A percentile compares a stretch with the other conserved stretches of the same genome.
phyloP scores from a whole-genome alignment of 352 stramenopile species.

The Phytophthora sp. region DNA sequence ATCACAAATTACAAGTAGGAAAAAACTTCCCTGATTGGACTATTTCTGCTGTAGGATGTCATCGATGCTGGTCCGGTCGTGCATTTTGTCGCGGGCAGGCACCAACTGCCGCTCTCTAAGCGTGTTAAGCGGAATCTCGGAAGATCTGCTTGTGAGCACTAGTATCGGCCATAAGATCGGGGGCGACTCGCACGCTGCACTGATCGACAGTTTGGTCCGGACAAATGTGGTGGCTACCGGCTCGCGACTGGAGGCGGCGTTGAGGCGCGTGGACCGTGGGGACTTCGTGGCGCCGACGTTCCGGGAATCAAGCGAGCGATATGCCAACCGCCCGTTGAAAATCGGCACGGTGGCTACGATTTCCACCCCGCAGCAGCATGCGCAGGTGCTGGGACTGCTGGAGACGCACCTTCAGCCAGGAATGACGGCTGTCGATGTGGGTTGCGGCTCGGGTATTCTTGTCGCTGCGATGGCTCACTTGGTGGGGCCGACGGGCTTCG shows the following conservation, averaged over 20 bases:
- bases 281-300: slow-evolving; percentile 57
- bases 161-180: slow-evolving; percentile 87
- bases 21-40: background rate
- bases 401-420: slow-evolving; percentile 71
- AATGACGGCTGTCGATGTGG: slow-evolving; percentile 70
- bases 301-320: slow-evolving; percentile 42
- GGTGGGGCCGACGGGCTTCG: slow-evolving; percentile 55
- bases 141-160: slow-evolving; percentile 83
- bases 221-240: slow-evolving; percentile 65
- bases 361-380: slow-evolving; percentile 87
- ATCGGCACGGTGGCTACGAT: slow-evolving; percentile 85
- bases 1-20: background rate
- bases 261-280: slow-evolving; percentile 70
- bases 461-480: slow-evolving; percentile 81
- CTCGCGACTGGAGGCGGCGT: slow-evolving; percentile 65
- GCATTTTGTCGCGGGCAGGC: slow-evolving; percentile 4
- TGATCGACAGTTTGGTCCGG: slow-evolving; percentile 83
- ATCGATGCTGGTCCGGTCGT: slow-evolving; percentile 9
- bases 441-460: slow-evolving; percentile 82
- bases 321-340: slow-evolving; percentile 79
- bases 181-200: slow-evolving; percentile 60
- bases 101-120: slow-evolving; percentile 46
- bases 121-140: slow-evolving; percentile 74
- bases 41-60: slow-evolving; percentile 21
- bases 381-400: slow-evolving; percentile 74